Conservation (phyloP, 176 grass and related monocot genomes). For the Coix lacrymajobi region DNA sequence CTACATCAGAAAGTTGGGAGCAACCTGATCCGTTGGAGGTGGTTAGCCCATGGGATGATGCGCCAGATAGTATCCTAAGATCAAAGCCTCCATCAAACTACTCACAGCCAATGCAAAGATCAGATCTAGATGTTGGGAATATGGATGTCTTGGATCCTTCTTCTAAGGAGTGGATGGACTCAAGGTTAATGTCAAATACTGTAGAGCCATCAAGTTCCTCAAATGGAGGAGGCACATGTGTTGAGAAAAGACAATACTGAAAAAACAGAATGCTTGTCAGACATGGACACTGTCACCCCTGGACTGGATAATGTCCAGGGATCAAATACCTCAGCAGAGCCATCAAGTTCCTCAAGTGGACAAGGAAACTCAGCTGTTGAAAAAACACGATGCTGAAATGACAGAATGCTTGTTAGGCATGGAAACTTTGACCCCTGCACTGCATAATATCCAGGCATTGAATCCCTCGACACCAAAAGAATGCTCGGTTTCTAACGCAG, state of each 20-base stretch:
- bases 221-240: neutral
- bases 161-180: neutral
- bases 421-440: neutral
- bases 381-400: neutral
- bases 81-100: neutral
- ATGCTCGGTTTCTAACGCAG: neutral
- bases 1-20: neutral
- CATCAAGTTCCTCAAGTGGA: neutral
- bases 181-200: neutral
- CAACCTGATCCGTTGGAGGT: neutral
- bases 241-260: neutral
- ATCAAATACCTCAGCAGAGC: neutral
- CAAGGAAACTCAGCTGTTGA: neutral
- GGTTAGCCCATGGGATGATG: neutral
- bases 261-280: neutral
- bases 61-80: neutral
- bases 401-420: neutral
- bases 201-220: neutral
- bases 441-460: neutral
- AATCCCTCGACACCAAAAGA: neutral
- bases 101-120: conserved; percentile 1
- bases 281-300: neutral
- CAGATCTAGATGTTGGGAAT: neutral
- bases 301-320: neutral
- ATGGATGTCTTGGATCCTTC: neutral